phyloP scores from a whole-genome alignment of 106 monocot species.

The Allium cepa region DNA sequence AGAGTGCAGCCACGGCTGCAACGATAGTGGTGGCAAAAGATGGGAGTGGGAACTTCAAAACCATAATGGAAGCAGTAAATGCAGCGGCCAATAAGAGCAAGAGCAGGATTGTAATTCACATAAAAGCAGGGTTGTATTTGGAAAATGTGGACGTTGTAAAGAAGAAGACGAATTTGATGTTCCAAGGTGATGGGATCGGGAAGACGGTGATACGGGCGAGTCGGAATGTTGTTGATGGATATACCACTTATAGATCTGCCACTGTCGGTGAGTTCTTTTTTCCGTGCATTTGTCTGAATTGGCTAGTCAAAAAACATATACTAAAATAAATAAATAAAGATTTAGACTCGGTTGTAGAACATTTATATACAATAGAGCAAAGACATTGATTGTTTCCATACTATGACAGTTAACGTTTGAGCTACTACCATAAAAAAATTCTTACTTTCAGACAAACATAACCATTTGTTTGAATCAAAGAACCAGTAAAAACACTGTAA shows the following conservation, averaged over 20 bases:
- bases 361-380: too few relatives aligned
- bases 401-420: too few relatives aligned
- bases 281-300: not conserved
- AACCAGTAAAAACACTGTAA: too few relatives aligned
- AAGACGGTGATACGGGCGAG: slow-evolving; percentile 81
- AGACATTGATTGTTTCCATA: too few relatives aligned
- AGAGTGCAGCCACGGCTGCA: not conserved
- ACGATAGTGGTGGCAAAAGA: slow-evolving; percentile 70
- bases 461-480: too few relatives aligned
- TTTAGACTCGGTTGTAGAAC: too few relatives aligned
- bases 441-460: too few relatives aligned
- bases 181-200: slow-evolving; percentile 80
- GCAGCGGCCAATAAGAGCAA: slow-evolving; percentile 46
- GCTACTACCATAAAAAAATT: too few relatives aligned
- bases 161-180: slow-evolving; percentile 59
- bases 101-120: slow-evolving; percentile 65
- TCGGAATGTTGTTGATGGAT: slow-evolving; percentile 69
- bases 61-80: slow-evolving; percentile 48
- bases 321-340: too few relatives aligned
- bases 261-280: slow-evolving; percentile 53
- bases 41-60: slow-evolving; percentile 68
- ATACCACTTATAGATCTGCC: slow-evolving; percentile 78
- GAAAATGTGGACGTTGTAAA: slow-evolving; percentile 76
- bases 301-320: too few relatives aligned
- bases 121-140: slow-evolving; percentile 75